Base-by-base conservation (phyloP, 1,139 yeast genomes). In the Candida anutae region DNA sequence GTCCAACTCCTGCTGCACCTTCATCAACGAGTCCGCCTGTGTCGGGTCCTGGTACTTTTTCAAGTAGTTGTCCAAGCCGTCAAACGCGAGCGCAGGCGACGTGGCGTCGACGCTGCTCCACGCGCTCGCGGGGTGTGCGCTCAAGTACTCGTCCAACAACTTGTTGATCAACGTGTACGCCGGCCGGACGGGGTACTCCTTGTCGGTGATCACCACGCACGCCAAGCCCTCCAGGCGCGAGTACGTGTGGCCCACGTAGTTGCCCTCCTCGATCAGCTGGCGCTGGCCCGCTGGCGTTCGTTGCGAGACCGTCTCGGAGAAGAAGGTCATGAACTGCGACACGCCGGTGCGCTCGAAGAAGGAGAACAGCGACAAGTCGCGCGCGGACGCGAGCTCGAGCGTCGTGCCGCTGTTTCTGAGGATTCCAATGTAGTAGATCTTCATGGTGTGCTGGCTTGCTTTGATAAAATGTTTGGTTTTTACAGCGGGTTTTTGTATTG, bases 171-270 rank as follows among this genome's bases (percentile, higher is more conserved):
- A 65, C 3, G 96, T 81, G 58, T 85, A 90, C 1, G 96, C 98
- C n/a, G 96, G 97, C 50, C 98, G 74, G 13, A 84, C 88, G 2
- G 98, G 98, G 55, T 90, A 90, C 44, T 90, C 96, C 53, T 82
- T 82, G 54, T 90, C 99, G 28, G 95, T 77, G 51, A 93, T 83
- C 35, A 90, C 62, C 16, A 90, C 95, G 38, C 95, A 95, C n/a
- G 94, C 82, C 27, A 90, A 52, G 2, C 97, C 97, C 55, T 93
- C 98, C 19, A 81, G 60, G 41, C 97, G 72, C 15, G 88, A 78
- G 53, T 82, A 90, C 1, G 90, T 90, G 54, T 93, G 98, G 6
- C 95, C 97, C 13, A 84, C 71, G 51, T 88, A 88, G 52, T 73
- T 75, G 28, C 93, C 93, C 55, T 90, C 96, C 53, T 90, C 96